Percentiles rank a stretch among this genome's conserved stretches.
These are phyloP conservation scores for Populus hybrid DNA, from an alignment of 441 rosid species.

Conservation along the genomic window DNA sequence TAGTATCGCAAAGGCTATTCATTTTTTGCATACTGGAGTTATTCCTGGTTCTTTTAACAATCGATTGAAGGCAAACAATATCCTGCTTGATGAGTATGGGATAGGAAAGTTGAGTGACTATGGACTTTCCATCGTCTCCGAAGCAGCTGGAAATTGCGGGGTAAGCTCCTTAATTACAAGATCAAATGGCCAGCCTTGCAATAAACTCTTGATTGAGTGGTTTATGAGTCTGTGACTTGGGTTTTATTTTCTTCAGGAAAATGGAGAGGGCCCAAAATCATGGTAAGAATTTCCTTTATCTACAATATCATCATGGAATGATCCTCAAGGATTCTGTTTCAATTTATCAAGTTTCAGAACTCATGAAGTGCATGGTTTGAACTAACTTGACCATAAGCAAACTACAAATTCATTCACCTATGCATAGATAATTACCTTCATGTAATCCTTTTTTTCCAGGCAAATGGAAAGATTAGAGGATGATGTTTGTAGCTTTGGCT, in stretches of 20 bases:
- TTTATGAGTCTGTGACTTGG: conserved; percentile 8
- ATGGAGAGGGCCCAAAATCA: conserved; percentile 30
- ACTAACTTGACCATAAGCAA: not conserved
- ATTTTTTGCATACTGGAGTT: conserved; percentile 81
- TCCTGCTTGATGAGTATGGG: conserved; percentile 62
- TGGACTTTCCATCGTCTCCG: conserved; percentile 67
- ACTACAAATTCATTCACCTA: not conserved
- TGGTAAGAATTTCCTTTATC: conserved; percentile 28
- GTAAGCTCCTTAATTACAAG: conserved; percentile 29
- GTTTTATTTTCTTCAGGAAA: conserved; percentile 30
- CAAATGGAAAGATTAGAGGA: conserved; percentile 45
- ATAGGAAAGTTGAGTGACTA: conserved; percentile 74
- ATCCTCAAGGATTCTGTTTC: not conserved
- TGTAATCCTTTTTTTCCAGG: conserved; percentile 28
- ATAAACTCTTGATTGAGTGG: not conserved
- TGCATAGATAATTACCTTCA: not conserved
- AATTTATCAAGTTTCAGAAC: not conserved
- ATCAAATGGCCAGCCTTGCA: not conserved
- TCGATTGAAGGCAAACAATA: conserved; percentile 55
- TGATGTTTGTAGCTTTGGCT: conserved; percentile 52
- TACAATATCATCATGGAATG: not conserved
- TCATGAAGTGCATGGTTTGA: not conserved
- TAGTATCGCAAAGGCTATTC: conserved; percentile 72
- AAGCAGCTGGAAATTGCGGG: conserved; percentile 39
- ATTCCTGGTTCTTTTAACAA: conserved; percentile 85